Percentiles rank a stretch among this genome's conserved stretches.
phyloP scores from a whole-genome alignment of 2,329 filamentous ascomycete genomes.

The Cytospora piceae region DNA sequence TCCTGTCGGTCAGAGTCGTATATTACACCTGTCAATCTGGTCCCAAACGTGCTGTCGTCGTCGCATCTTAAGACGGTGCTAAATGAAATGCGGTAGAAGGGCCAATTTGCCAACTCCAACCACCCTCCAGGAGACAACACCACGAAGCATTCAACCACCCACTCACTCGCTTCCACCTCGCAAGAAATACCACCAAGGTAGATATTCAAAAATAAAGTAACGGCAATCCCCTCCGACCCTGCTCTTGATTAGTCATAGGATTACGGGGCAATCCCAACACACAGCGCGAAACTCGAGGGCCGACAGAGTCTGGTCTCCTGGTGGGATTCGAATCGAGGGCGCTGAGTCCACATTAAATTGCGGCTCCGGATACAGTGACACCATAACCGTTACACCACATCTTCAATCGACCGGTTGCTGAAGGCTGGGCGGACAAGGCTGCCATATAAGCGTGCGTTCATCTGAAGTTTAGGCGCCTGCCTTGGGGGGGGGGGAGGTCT shows the following conservation, averaged over 20 bases:
- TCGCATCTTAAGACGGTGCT: too few species aligned
- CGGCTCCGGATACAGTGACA: background rate
- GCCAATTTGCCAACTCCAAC: too few species aligned
- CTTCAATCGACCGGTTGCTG: background rate
- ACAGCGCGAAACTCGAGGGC: constrained; percentile 1
- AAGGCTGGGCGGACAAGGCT: background rate
- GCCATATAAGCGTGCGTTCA: background rate
- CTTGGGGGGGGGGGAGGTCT: background rate
- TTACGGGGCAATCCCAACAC: constrained; percentile 1
- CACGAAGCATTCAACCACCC: too few species aligned
- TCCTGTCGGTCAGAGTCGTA: too few species aligned
- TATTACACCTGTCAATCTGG: too few species aligned
- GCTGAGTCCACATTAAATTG: background rate
- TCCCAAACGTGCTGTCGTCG: too few species aligned
- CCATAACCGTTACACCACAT: background rate
- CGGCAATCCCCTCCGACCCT: background rate
- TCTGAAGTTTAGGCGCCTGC: background rate
- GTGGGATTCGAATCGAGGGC: constrained; percentile 2
- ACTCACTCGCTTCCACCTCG: too few species aligned
- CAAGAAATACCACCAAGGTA: background rate
- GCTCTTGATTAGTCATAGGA: background rate
- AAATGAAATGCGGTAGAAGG: too few species aligned
- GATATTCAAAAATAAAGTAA: background rate
- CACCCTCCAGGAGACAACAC: too few species aligned
- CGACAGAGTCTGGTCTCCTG: background rate